These are phyloP conservation scores for Inonotus hispidus DNA, from an alignment of 1,284 basidiomycete species.

Conservation along the genomic window DNA sequence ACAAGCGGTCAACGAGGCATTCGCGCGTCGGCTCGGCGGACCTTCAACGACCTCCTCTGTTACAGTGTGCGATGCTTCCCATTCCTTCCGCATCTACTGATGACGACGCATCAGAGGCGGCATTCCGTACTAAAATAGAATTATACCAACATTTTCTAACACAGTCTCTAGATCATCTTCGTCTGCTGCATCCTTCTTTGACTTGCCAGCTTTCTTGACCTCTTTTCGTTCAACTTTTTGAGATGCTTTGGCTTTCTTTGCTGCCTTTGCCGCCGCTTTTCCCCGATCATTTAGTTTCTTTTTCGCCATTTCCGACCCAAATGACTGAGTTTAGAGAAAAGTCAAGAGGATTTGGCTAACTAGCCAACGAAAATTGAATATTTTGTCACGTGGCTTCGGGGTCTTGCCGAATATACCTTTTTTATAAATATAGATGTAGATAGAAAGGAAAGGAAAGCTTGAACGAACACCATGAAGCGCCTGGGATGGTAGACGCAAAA, in stretches of 20 bases:
- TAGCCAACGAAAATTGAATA: no score
- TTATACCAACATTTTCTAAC: conserved; percentile 56
- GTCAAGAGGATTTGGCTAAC: neutral
- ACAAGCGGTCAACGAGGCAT: conserved; percentile 74
- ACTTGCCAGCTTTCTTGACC: conserved; percentile 53
- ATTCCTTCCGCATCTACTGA: conserved; percentile 68
- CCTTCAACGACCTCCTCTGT: conserved; percentile 74
- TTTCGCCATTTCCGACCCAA: conserved; percentile 34
- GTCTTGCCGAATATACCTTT: no score
- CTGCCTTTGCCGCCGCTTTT: conserved; percentile 54
- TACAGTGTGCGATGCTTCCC: conserved; percentile 69
- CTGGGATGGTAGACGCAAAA: no score
- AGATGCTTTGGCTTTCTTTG: conserved; percentile 66
- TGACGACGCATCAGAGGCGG: neutral
- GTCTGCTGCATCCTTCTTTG: conserved; percentile 47
- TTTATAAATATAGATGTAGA: no score
- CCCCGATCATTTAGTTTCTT: conserved; percentile 41
- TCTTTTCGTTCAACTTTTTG: conserved; percentile 70
- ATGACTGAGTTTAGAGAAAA: no score
- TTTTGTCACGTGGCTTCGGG: no score
- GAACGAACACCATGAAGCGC: no score
- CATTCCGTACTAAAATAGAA: neutral
- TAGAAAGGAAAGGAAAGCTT: no score
- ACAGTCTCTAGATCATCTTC: conserved; percentile 79
- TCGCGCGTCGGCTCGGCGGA: conserved; percentile 75